Conservation (phyloP, 2,329 filamentous ascomycete genomes). For the Aspergillus ochraceus region DNA sequence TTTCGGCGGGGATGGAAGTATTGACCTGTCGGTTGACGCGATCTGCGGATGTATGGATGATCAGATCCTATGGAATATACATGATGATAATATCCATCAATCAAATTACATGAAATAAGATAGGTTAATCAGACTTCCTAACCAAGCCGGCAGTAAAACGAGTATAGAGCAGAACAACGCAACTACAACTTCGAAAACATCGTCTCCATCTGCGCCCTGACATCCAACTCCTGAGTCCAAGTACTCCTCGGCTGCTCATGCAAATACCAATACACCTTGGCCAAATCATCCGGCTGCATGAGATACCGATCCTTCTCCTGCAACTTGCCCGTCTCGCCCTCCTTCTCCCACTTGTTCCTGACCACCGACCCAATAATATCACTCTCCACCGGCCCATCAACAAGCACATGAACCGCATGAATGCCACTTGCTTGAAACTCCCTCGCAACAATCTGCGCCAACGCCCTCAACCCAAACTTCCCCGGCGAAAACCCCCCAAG, state of each 20-base stretch:
- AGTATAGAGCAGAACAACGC: no score
- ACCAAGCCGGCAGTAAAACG: no score
- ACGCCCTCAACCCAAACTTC: conserved; percentile 16
- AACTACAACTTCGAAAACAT: conserved; percentile 19
- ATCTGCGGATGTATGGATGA: no score
- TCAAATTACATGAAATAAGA: neutral
- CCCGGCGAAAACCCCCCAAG: conserved; percentile 16
- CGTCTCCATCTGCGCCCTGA: conserved; percentile 14
- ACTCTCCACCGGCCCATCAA: conserved; percentile 20
- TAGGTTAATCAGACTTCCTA: neutral
- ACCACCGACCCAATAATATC: conserved; percentile 13
- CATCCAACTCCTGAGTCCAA: conserved; percentile 21
- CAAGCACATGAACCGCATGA: conserved; percentile 17
- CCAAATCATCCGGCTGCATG: conserved; percentile 18
- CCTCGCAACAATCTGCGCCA: conserved; percentile 16
- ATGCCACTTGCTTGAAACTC: conserved; percentile 16
- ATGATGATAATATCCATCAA: no score
- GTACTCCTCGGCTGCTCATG: conserved; percentile 17
- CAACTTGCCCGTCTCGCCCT: conserved; percentile 10
- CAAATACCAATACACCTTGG: conserved; percentile 17
- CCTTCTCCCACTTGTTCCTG: conserved; percentile 14
- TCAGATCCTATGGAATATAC: no score
- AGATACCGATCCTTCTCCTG: conserved; percentile 16
- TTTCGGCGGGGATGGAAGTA: neutral
- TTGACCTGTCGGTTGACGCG: no score